Percentiles rank a stretch among this genome's conserved stretches.
Evolutionary conservation across 2,329 filamentous ascomycete species (phyloP).

Genomic region (Fusarium humuli): DNA sequence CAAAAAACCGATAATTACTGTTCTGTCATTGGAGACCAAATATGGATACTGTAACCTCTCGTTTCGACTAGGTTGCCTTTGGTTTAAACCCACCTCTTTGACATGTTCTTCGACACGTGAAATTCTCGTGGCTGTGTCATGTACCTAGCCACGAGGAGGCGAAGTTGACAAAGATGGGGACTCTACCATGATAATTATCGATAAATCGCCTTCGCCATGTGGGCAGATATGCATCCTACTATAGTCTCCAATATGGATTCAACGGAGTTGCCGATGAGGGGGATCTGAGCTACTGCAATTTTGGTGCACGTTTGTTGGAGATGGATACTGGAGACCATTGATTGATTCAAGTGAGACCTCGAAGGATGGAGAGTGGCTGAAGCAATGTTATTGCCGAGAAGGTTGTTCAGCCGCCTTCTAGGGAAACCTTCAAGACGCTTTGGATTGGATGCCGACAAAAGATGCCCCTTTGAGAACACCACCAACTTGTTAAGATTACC

Average conservation of each 20-base stretch:
- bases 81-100: background rate
- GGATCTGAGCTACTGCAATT: background rate
- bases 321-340: background rate
- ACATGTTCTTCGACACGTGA: slow-evolving; percentile 36
- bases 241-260: background rate
- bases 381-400: background rate
- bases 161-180: background rate
- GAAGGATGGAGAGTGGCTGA: background rate
- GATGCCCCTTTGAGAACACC: slow-evolving; percentile 11
- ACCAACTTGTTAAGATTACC: background rate
- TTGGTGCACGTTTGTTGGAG: background rate
- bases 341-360: slow-evolving; percentile 25
- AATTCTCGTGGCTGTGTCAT: slow-evolving; percentile 33
- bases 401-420: slow-evolving; percentile 19
- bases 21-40: slow-evolving; percentile 16
- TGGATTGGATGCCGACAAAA: slow-evolving; percentile 14
- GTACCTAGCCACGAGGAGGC: slow-evolving; percentile 28
- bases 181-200: background rate
- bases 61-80: slow-evolving; percentile 1
- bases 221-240: slow-evolving; percentile 6
- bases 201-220: slow-evolving; percentile 18
- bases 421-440: background rate
- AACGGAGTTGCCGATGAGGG: slow-evolving; percentile 27
- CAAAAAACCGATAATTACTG: background rate
- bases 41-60: background rate